These are phyloP conservation scores for Skeletonema menzelii DNA, from an alignment of 108 stramenopile genomes.

Conservation along the genomic window DNA sequence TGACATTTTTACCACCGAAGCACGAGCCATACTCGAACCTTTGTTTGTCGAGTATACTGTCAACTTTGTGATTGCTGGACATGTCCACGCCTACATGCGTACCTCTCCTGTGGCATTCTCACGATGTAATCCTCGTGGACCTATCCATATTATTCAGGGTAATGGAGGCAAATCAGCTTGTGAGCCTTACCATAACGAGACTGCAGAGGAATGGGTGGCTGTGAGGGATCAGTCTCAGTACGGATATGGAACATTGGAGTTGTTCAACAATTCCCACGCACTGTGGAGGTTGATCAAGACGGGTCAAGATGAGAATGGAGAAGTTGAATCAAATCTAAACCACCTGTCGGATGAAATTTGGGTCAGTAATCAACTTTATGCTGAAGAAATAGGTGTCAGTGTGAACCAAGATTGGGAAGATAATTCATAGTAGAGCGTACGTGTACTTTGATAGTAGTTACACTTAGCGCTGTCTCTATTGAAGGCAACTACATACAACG, in stretches of 20 bases:
- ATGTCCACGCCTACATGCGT: conserved; percentile 92
- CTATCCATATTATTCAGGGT: conserved; percentile 89
- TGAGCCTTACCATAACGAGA: conserved; percentile 62
- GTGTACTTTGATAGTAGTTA: no score
- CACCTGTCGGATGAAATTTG: conserved; percentile 25
- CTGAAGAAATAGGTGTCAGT: neutral
- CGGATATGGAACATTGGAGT: conserved; percentile 79
- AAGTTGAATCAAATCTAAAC: conserved; percentile 12
- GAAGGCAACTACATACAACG: no score
- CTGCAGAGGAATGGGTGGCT: conserved; percentile 80
- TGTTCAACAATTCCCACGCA: conserved; percentile 76
- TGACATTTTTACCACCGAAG: conserved; percentile 65
- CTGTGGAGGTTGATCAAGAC: conserved; percentile 76
- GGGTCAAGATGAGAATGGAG: conserved; percentile 5
- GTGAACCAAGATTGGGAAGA: no score
- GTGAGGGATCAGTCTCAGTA: conserved; percentile 83
- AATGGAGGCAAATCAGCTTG: conserved; percentile 87
- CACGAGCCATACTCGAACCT: conserved; percentile 77
- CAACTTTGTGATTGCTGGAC: conserved; percentile 88
- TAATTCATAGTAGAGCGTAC: no score
- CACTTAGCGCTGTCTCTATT: no score
- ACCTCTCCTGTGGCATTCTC: conserved; percentile 62
- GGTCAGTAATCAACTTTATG: conserved; percentile 34
- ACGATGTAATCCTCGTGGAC: conserved; percentile 48
- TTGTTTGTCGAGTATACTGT: conserved; percentile 79